Conservation (phyloP, 2,329 filamentous ascomycete genomes). For the Epichloe amarillans region DNA sequence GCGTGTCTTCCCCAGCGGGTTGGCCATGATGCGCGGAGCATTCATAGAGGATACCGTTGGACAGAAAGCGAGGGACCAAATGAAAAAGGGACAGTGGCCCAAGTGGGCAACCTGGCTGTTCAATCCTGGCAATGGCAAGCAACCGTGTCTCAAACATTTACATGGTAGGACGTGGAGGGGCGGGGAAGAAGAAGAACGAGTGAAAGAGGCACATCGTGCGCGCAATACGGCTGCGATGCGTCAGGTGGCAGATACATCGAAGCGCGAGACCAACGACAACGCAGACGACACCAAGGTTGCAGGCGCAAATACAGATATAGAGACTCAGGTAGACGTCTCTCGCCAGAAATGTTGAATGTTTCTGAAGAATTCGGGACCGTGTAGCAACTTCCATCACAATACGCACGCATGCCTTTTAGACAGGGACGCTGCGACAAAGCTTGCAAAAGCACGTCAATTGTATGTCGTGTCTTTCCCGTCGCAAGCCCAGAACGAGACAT, state of each 20-base stretch:
- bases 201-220: not conserved
- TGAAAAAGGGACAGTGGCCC: slow-evolving; percentile 38
- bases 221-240: not conserved
- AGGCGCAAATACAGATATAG: no score
- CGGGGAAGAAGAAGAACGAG: slow-evolving; percentile 6
- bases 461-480: no score
- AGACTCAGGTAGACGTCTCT: no score
- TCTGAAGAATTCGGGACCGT: no score
- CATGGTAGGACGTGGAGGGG: slow-evolving; percentile 38
- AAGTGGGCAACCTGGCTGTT: slow-evolving; percentile 45
- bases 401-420: no score
- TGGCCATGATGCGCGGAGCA: slow-evolving; percentile 36
- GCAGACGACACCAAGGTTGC: not conserved
- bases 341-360: no score
- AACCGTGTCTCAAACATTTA: slow-evolving; percentile 34
- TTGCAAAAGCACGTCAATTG: no score
- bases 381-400: no score
- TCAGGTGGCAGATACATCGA: not conserved
- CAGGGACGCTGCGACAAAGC: no score
- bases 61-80: slow-evolving; percentile 39
- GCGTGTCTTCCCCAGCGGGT: slow-evolving; percentile 33
- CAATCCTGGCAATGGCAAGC: slow-evolving; percentile 32
- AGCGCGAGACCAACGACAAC: not conserved
- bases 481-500: no score
- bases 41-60: slow-evolving; percentile 46